Conservation (phyloP, 345 rosid species). For the Rhodomyrtus tomentosa region DNA sequence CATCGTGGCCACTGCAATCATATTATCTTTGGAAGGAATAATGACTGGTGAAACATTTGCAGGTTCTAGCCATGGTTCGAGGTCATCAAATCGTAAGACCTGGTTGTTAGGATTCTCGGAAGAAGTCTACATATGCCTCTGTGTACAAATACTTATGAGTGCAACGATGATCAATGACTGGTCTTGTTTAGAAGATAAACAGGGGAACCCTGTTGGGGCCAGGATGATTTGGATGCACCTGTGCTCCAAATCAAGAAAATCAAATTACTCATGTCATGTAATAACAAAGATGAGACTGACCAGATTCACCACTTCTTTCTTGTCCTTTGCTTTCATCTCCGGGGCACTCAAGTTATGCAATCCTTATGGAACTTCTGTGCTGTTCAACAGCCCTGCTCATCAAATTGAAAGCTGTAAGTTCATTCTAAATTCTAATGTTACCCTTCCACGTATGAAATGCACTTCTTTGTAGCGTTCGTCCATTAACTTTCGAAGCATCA, state of each 20-base stretch:
- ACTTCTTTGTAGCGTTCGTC: background rate
- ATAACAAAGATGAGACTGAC: background rate
- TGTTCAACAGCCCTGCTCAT: background rate
- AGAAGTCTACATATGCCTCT: background rate
- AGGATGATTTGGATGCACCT: background rate
- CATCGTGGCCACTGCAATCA: background rate
- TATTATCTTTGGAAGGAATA: background rate
- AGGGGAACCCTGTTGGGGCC: background rate
- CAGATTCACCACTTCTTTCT: background rate
- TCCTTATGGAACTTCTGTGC: background rate
- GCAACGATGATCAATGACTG: background rate
- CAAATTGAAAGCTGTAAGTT: background rate
- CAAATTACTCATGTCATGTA: background rate
- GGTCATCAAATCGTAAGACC: slow-evolving; percentile 17
- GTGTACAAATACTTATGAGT: background rate
- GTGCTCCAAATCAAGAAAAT: background rate
- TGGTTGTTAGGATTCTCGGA: background rate
- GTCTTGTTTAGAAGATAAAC: background rate
- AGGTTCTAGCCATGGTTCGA: slow-evolving; percentile 39
- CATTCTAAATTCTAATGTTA: background rate
- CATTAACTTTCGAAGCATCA: background rate
- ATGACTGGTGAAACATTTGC: slow-evolving; percentile 1
- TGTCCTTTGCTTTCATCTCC: background rate
- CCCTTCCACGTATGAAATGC: background rate
- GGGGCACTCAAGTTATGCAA: background rate